Percentiles rank a stretch among this genome's conserved stretches.
These are phyloP conservation scores for Arabis hirsuta DNA, from an alignment of 345 rosid species.

Conservation along the genomic window DNA sequence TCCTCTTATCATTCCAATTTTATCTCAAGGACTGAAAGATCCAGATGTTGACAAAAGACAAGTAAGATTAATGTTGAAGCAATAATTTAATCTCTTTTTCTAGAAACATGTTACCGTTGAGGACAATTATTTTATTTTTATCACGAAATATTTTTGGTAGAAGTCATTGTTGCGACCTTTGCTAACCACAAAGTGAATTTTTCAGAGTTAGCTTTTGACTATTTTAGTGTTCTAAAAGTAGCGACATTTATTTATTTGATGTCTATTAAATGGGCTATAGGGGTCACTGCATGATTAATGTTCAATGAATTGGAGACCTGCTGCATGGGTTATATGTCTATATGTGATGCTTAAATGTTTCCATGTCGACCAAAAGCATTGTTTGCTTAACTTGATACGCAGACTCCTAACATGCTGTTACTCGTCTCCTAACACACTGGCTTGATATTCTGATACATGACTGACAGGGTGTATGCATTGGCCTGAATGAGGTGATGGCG, in stretches of 20 bases:
- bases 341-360: slow-evolving; percentile 14
- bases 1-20: slow-evolving; percentile 91
- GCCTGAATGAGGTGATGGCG: slow-evolving; percentile 98
- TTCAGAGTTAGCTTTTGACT: slow-evolving; percentile 10
- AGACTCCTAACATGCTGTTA: slow-evolving; percentile 15
- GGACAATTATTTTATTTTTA: not conserved
- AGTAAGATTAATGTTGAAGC: slow-evolving; percentile 50
- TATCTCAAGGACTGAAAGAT: slow-evolving; percentile 78
- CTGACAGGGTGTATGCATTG: slow-evolving; percentile 94
- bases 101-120: not conserved
- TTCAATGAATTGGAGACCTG: slow-evolving; percentile 21
- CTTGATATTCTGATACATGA: slow-evolving; percentile 25
- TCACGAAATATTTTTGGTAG: slow-evolving; percentile 8
- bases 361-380: slow-evolving; percentile 8
- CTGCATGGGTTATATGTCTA: slow-evolving; percentile 22
- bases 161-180: slow-evolving; percentile 2
- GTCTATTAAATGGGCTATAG: slow-evolving; percentile 13
- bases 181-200: slow-evolving; percentile 4
- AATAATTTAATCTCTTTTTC: slow-evolving; percentile 8
- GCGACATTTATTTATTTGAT: slow-evolving; percentile 9
- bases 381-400: slow-evolving; percentile 16
- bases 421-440: not conserved
- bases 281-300: slow-evolving; percentile 10
- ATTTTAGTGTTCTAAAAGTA: not conserved
- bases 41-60: slow-evolving; percentile 89